Evolutionary conservation across 2,329 filamentous ascomycete species (phyloP).

Genomic region (Phyllosticta citrichinensis): DNA sequence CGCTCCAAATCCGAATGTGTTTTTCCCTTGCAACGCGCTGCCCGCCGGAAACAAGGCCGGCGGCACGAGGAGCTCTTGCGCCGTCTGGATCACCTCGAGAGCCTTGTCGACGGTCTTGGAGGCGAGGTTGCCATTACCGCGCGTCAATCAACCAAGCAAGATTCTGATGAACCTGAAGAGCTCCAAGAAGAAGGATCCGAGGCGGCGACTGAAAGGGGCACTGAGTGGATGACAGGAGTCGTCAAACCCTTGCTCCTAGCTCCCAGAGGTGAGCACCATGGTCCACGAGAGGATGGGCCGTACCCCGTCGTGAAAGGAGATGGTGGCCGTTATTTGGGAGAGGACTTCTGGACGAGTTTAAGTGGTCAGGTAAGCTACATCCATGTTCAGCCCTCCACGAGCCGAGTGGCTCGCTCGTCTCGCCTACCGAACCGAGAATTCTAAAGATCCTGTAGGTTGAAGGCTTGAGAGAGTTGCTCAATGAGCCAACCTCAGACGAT

Average conservation of each 20-base stretch:
- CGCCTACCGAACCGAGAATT: background rate
- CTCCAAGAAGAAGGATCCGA: background rate
- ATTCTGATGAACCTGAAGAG: background rate
- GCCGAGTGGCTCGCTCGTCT: background rate
- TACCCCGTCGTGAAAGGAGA: conserved; percentile 9
- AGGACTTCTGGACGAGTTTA: conserved; percentile 24
- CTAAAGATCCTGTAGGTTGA: background rate
- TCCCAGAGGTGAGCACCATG: background rate
- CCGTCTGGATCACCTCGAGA: conserved; percentile 8
- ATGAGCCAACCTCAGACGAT: conserved; percentile 19
- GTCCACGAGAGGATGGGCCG: conserved; percentile 4
- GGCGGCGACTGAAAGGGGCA: background rate
- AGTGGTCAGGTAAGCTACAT: conserved; percentile 21
- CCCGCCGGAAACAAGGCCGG: conserved; percentile 6
- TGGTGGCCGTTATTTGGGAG: conserved; percentile 20
- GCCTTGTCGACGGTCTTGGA: conserved; percentile 8
- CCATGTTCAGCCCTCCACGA: background rate
- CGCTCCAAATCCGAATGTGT: conserved; percentile 6
- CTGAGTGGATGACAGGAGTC: background rate
- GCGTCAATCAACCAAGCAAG: background rate
- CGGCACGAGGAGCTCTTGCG: conserved; percentile 10
- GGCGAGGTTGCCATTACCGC: conserved; percentile 8
- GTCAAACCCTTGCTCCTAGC: background rate
- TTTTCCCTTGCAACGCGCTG: conserved; percentile 7
- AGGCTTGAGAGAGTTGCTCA: conserved; percentile 17